Conservation (phyloP, 129 eudicot species). For the Oenanthe sinensis region DNA sequence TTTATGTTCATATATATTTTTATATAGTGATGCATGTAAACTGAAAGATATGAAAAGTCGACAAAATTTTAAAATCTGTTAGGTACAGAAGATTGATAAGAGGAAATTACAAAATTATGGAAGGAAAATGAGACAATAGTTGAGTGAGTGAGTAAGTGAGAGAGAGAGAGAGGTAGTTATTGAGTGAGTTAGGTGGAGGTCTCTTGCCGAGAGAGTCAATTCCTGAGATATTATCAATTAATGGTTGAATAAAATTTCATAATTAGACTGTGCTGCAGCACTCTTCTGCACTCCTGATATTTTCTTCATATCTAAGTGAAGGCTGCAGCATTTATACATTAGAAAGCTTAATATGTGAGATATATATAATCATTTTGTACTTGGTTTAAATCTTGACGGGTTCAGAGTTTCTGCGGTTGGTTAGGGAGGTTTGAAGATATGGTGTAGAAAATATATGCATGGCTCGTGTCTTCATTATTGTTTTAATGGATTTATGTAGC, state of each 20-base stretch:
- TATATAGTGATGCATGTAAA: not conserved
- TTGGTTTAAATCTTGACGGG: not conserved
- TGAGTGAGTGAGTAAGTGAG: too few relatives aligned
- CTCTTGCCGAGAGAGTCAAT: not conserved
- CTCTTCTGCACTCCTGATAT: not conserved
- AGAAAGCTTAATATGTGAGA: not conserved
- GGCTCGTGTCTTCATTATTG: not conserved
- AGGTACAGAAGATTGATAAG: too few relatives aligned
- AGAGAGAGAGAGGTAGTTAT: not conserved
- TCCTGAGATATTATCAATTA: not conserved
- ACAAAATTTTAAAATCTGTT: too few relatives aligned
- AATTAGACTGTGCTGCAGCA: not conserved
- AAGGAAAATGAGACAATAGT: too few relatives aligned
- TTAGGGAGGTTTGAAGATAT: not conserved
- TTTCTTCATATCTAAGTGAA: not conserved
- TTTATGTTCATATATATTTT: not conserved
- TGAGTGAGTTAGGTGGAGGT: not conserved
- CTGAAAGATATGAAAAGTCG: not conserved
- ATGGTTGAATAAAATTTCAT: not conserved
- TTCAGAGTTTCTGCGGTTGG: not conserved
- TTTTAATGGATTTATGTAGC: not conserved
- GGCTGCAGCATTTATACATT: not conserved
- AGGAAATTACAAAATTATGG: not conserved
- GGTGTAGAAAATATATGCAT: not conserved
- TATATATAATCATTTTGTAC: not conserved